Evolutionary conservation across 2,329 filamentous ascomycete genomes (phyloP).

Genomic region (Colletotrichum tamarilloi): DNA sequence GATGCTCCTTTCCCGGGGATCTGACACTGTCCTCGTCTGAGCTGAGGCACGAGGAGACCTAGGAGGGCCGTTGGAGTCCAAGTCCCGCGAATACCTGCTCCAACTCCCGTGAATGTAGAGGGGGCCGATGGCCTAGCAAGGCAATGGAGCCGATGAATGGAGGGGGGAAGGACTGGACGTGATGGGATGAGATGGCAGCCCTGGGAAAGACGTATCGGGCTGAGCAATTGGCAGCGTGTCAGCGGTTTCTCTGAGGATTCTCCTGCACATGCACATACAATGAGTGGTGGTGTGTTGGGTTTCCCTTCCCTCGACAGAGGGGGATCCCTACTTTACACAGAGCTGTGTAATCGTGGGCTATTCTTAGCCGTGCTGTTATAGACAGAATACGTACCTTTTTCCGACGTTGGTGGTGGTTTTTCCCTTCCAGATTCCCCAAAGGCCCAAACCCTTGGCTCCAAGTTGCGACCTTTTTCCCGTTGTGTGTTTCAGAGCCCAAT

Average conservation of each 20-base stretch:
- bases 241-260: constrained; percentile 2
- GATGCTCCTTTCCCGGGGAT: neutral
- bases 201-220: neutral
- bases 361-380: constrained; percentile 27
- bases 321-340: neutral
- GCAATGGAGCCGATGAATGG: constrained; percentile 19
- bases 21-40: constrained; percentile 30
- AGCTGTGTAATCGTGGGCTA: constrained; percentile 1
- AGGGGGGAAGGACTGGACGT: neutral
- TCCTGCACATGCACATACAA: no score
- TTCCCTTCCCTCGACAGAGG: neutral
- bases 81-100: neutral
- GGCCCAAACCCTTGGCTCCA: constrained; percentile 13
- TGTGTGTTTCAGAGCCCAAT: constrained; percentile 28
- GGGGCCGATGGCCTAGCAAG: neutral
- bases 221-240: constrained; percentile 11
- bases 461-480: constrained; percentile 11
- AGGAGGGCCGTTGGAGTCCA: constrained; percentile 14
- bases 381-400: constrained; percentile 15
- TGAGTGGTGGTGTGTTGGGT: neutral
- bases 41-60: constrained; percentile 13
- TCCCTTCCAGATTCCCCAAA: neutral
- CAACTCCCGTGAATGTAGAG: neutral
- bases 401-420: no score
- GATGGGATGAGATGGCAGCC: constrained; percentile 25